These are phyloP conservation scores for Heritiera littoralis DNA, from an alignment of 345 rosid genomes.

Conservation along the genomic window DNA sequence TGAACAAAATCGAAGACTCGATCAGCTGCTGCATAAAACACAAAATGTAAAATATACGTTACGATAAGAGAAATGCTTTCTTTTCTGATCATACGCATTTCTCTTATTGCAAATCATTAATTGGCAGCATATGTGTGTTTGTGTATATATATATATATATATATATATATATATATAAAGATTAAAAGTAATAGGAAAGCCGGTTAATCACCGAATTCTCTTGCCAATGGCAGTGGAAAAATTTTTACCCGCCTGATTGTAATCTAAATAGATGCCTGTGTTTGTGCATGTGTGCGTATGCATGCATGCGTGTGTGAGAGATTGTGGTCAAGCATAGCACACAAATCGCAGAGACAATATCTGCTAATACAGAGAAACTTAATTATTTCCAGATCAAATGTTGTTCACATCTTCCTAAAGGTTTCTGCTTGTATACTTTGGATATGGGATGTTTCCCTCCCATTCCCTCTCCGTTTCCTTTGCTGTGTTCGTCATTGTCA, in stretches of 20 bases:
- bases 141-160: no score
- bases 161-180: no score
- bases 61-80: no score
- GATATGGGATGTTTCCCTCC: not conserved
- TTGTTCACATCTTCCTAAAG: not conserved
- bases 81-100: not conserved
- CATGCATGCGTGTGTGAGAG: no score
- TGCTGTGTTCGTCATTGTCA: not conserved
- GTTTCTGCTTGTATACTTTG: not conserved
- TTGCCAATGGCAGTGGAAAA: no score
- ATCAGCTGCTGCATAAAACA: not conserved
- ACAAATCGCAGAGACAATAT: not conserved
- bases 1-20: not conserved
- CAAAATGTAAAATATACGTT: no score
- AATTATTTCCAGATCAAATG: constrained; percentile 20
- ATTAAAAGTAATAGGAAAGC: no score
- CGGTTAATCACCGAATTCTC: no score
- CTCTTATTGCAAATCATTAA: not conserved
- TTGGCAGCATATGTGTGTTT: no score
- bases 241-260: no score
- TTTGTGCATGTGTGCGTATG: no score
- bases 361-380: not conserved
- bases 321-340: no score
- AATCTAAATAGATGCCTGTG: not conserved
- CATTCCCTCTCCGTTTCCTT: not conserved